These are phyloP conservation scores for Meira miltonrushii DNA, from an alignment of 1,284 basidiomycete species.

Conservation along the genomic window DNA sequence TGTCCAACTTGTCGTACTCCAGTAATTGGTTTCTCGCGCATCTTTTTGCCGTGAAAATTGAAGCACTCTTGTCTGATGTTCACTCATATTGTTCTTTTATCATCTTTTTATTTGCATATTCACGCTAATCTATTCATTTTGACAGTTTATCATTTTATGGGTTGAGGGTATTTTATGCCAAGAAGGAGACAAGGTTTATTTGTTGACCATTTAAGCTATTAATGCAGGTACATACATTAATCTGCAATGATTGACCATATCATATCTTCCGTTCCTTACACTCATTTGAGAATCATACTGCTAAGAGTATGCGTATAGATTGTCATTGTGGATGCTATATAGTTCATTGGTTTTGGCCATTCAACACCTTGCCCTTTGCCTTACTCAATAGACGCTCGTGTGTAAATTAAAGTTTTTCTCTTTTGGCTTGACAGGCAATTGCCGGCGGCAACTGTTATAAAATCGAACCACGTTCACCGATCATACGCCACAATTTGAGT, in stretches of 20 bases:
- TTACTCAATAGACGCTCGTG: too few species aligned
- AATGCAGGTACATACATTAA: background rate
- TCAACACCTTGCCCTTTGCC: too few species aligned
- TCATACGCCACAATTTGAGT: too few species aligned
- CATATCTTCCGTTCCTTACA: background rate
- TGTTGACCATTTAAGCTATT: background rate
- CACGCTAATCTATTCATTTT: too few species aligned
- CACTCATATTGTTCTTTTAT: background rate
- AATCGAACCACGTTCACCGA: too few species aligned
- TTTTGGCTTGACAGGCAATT: too few species aligned
- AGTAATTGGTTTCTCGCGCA: constrained; percentile 5
- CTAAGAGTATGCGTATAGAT: too few species aligned
- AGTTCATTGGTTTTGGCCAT: too few species aligned
- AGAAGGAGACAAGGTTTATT: background rate
- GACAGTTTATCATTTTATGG: background rate
- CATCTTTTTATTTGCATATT: background rate
- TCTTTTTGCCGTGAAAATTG: constrained; percentile 6
- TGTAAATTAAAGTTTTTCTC: too few species aligned
- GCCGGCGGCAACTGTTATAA: too few species aligned
- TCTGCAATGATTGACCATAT: background rate
- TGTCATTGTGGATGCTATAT: too few species aligned
- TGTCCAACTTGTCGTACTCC: constrained; percentile 13
- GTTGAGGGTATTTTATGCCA: background rate
- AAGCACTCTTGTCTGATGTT: too few species aligned
- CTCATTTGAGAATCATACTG: background rate